Evolutionary conservation across 164 flowering plant species (phyloP), one percentile per base, ranked within the genome.

Genomic region (Vitis vinifera): DNA sequence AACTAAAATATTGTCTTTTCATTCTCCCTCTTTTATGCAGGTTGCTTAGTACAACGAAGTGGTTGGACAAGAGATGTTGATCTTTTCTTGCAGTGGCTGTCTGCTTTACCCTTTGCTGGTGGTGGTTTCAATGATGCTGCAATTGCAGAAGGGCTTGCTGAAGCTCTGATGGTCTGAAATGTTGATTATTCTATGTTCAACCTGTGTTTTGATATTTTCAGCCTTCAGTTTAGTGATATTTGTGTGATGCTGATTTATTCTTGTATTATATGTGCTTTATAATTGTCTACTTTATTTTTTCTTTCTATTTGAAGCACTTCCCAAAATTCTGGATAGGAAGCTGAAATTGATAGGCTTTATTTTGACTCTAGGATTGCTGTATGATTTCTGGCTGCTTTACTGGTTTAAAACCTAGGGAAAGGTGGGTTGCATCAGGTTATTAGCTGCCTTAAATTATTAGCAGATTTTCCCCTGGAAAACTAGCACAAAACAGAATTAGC

Each of bases 41-140:
- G 78, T 80, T 95, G 89, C 75, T 72, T 88, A 27, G 92, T 93
- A 30, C 98, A 90, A 71, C 75, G 93, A 57, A 88, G 85, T 85
- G 96, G 94, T 63, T 95, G 98, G 99, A 93, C 94, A 62, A 88
- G 75, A 79, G 85, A 93, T 76, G 71, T 86, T 30, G 96, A 91
- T 70, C 61, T 66, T 37, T 95, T 93, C 73, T 75, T 95, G 50
- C 82, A 86, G 52, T 95, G 97, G 98, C 82, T 95, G 55, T 89
- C 91, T 58, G 80, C 88, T n/a, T 50, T 93, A 72, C 82, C 88
- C 48, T 91, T 95, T 81, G 72, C 78, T 51, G 99, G 98, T 66
- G 99, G 98, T 80, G 99, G 99, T 59, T 95, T 90, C 72, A 76
- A 76, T 79, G 97, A 95, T 68, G 97, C 86, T 78, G 99, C 99